These are phyloP conservation scores for Penicillium bovifimosum DNA, from an alignment of 495 filamentous ascomycete species.

Conservation along the genomic window DNA sequence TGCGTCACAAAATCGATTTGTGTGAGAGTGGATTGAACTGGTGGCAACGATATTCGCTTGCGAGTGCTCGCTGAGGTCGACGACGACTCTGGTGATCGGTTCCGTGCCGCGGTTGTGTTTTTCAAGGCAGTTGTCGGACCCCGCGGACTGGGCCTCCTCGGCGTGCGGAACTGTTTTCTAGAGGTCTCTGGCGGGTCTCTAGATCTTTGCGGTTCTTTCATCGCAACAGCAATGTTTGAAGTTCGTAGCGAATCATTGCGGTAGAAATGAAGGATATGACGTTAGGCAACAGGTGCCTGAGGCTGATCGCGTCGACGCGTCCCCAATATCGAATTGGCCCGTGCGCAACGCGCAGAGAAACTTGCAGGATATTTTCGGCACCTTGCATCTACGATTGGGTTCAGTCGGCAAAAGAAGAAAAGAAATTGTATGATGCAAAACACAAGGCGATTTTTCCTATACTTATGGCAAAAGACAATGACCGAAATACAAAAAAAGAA, in stretches of 20 bases:
- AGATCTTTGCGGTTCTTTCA: slow-evolving; percentile 25
- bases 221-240: slow-evolving; percentile 22
- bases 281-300: slow-evolving; percentile 12
- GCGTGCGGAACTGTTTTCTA: slow-evolving; percentile 22
- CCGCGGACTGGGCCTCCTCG: slow-evolving; percentile 18
- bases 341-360: not conserved
- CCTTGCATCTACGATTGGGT: not conserved
- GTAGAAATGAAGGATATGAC: slow-evolving; percentile 10
- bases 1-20: slow-evolving; percentile 41
- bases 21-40: slow-evolving; percentile 37
- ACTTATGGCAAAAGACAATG: too few species aligned
- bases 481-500: too few species aligned
- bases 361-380: not conserved
- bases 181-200: slow-evolving; percentile 15
- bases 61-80: slow-evolving; percentile 17
- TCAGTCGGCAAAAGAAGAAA: not conserved
- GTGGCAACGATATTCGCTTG: slow-evolving; percentile 19
- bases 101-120: slow-evolving; percentile 15
- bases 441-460: too few species aligned
- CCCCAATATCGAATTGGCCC: slow-evolving; percentile 8
- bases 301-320: slow-evolving; percentile 28
- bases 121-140: slow-evolving; percentile 18
- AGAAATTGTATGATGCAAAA: not conserved
- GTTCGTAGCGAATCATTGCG: not conserved
- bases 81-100: slow-evolving; percentile 14